phyloP scores from a whole-genome alignment of 208 protist genomes.

The Eutreptiella sp. region DNA sequence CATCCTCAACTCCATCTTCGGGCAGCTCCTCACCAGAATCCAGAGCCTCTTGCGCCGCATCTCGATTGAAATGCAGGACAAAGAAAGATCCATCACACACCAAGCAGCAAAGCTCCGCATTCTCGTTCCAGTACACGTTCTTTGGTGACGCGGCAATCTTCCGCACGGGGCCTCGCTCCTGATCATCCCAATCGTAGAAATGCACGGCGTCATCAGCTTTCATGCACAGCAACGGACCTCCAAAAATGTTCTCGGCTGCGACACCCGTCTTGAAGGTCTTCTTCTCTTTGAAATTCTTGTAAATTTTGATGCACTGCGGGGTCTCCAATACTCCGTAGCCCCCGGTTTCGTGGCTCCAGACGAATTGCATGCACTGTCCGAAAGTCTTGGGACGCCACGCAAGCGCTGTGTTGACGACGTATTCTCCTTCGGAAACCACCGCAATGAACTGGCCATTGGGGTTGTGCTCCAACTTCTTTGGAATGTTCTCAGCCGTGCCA shows the following conservation, averaged over 20 bases:
- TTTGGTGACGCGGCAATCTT: constrained; percentile 87
- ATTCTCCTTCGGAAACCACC: constrained; percentile 90
- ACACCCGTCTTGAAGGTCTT: constrained; percentile 58
- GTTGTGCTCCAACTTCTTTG: constrained; percentile 80
- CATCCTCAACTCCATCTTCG: constrained; percentile 88
- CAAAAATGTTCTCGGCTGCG: constrained; percentile 64
- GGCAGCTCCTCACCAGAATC: constrained; percentile 47
- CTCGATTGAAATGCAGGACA: constrained; percentile 86
- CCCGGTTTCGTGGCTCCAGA: constrained; percentile 78
- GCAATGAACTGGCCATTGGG: constrained; percentile 88
- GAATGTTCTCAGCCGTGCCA: constrained; percentile 85
- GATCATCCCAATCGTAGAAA: constrained; percentile 96
- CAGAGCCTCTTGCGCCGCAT: constrained; percentile 60
- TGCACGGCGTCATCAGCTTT: constrained; percentile 55
- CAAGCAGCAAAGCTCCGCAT: constrained; percentile 76
- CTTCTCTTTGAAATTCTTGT: constrained; percentile 92
- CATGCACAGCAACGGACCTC: constrained; percentile 79
- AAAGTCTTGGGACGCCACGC: constrained; percentile 91
- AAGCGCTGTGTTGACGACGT: constrained; percentile 95
- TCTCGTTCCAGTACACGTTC: constrained; percentile 81
- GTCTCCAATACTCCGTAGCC: constrained; percentile 86
- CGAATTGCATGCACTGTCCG: constrained; percentile 89
- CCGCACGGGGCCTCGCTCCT: constrained; percentile 75
- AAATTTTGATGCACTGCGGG: constrained; percentile 79
- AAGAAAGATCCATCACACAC: constrained; percentile 79